Evolutionary conservation across 2,329 filamentous ascomycete species (phyloP), one percentile per base, ranked within the genome.

Genomic region (Trichoderma cornu-damae): DNA sequence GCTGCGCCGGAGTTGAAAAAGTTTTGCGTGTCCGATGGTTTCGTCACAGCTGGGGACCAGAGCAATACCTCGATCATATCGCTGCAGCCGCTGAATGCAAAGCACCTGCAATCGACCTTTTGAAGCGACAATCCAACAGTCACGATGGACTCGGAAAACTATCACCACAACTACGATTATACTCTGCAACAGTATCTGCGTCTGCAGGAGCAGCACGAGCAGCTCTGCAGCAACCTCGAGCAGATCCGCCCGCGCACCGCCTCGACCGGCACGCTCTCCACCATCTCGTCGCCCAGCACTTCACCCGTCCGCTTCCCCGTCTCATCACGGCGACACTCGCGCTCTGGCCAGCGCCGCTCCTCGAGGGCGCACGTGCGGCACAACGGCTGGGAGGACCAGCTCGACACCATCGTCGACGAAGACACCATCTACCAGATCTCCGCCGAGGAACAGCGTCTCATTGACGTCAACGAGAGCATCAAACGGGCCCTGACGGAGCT

Each of bases 401-500:
- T 75, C n/a, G 68, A 66, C 55, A 75, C 74, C 22, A 76, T 78
- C 30, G 66, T 74, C 20, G 77, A 81, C 64, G 77, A 78, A 64
- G 71, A 75, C 53, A 75, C 76, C 6, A 66, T 79, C 20, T 72
- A 72, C 60, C 77, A 79, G 64, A 76, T 83, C 61, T 78, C 75
- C 0, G 71, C 72, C 16, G 79, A 80, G 65, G 79, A 83, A 66
- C 75, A 78, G 61, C 79, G 76, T 60, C 74, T 84, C 9, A 80
- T 74, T 50, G 74, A 78, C 60, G 77, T 84, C 68, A 83, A 82
- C 68, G 81, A 84, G 69, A 77, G 78, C 63, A 81, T 85, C 72
- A 85, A 85, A 72, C 76, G 80, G 30, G 78, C 80, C 2, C 66
- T 85, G 63, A 85, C 81, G 5, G 81, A 84, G 67, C 75, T 85